phyloP scores from a whole-genome alignment of 2,329 filamentous ascomycete species.

The Penicillium hesseltinei region DNA sequence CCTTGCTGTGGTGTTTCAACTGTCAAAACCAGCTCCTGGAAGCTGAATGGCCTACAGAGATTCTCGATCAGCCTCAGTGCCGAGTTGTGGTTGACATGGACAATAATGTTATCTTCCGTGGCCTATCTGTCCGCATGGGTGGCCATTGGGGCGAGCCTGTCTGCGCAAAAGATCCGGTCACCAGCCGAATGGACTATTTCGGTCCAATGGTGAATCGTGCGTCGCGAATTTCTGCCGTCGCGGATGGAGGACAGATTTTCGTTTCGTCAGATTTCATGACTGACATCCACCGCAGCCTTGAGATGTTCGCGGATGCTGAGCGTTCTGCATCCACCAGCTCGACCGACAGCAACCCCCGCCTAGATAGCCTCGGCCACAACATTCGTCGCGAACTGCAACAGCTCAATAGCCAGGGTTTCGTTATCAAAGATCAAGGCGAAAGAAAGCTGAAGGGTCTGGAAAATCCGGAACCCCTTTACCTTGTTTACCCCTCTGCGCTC shows the following conservation, averaged over 20 bases:
- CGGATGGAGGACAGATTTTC: conserved; percentile 94
- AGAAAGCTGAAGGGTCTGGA: conserved; percentile 94
- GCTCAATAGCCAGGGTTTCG: conserved; percentile 86
- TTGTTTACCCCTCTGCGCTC: conserved; percentile 88
- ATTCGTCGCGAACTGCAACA: conserved; percentile 86
- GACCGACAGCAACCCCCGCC: conserved; percentile 67
- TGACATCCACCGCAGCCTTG: conserved; percentile 86
- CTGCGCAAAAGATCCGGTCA: conserved; percentile 93
- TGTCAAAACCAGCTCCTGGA: conserved; percentile 86
- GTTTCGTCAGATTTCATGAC: conserved; percentile 96
- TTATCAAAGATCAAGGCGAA: conserved; percentile 94
- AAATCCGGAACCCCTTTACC: conserved; percentile 93
- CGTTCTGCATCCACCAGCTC: conserved; percentile 65
- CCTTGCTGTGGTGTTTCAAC: conserved; percentile 92
- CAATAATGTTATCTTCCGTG: conserved; percentile 85
- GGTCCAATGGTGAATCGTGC: conserved; percentile 99
- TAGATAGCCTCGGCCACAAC: conserved; percentile 69
- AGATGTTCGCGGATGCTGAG: conserved; percentile 84
- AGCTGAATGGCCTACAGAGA: conserved; percentile 89
- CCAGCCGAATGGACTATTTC: conserved; percentile 98
- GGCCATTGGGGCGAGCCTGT: conserved; percentile 94
- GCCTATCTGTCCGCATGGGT: conserved; percentile 94
- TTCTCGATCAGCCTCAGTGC: conserved; percentile 80
- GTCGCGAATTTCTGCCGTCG: conserved; percentile 87
- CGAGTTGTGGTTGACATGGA: conserved; percentile 80